Base-by-base conservation (phyloP, 148 eudicot genomes). In the Persicaria maculosa region DNA sequence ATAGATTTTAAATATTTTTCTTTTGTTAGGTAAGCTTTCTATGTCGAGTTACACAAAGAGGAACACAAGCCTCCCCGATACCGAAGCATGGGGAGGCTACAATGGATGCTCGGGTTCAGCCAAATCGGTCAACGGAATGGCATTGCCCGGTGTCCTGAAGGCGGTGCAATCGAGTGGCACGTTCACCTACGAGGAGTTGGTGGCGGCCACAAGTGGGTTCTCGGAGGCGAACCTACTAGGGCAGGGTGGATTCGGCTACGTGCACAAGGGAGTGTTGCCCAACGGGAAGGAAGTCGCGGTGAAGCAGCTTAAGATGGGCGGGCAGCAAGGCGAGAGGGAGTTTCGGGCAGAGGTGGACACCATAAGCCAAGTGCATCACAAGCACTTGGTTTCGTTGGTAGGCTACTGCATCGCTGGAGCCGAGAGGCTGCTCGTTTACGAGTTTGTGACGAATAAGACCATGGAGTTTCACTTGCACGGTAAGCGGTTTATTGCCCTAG, bases 361-460 rank as follows among this genome's bases (percentile, higher is more conserved):
- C 15, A 84, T 86, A 67, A 86, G 85, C 58, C 87, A 86, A 55
- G 86, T 87, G 11, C 90, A 87, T 79, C 90, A 87, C 53, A 85
- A 80, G 59, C 83, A 87, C 62, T 86, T 87, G 67, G 90, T 87
- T 43, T 83, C 88, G 14, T 73, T 87, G 72, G 86, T 87, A 59
- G 90, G 90, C 0, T 85, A 81, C 53, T 87, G 90, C 75, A 81
- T 85, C 68, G 70, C 84, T 40, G 85, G 84, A 55, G 58, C 74
- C 59, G 83, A 87, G 68, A 83, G 88, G 17, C 59, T 86, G 80
- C 81, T 83, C 65, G 84, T 86, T 58, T 86, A 86, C 61, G 88
- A 85, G 81, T 85, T 86, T 81, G 81, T 86, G 9, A 72, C 81
- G 40, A 86, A 86, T 78, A 72, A 81, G 36, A 86, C 86, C 72